These are phyloP conservation scores for Noccaea caerulescens DNA, from an alignment of 345 rosid species.

Conservation along the genomic window DNA sequence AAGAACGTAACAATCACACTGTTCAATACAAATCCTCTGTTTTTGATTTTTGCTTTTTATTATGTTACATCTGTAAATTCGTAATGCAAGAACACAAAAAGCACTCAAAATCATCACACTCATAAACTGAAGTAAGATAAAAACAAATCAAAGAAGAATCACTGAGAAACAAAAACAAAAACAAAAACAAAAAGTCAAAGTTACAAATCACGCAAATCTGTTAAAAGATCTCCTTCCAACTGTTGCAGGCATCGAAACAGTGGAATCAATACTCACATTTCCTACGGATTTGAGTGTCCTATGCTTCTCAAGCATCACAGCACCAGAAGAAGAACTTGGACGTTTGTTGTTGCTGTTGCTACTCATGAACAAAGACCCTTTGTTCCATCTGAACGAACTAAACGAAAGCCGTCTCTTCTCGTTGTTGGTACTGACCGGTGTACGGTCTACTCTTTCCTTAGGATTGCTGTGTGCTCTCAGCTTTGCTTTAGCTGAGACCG, in stretches of 20 bases:
- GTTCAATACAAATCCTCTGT: conserved; percentile 32
- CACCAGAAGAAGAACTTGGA: conserved; percentile 46
- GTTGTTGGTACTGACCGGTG: conserved; percentile 48
- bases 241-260: conserved; percentile 80
- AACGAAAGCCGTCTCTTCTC: conserved; percentile 80
- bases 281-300: conserved; percentile 61
- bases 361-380: conserved; percentile 64
- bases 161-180: neutral
- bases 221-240: conserved; percentile 86
- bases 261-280: conserved; percentile 73
- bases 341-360: conserved; percentile 50
- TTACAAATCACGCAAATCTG: conserved; percentile 80
- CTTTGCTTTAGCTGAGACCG: conserved; percentile 83
- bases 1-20: neutral
- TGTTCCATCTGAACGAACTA: conserved; percentile 82
- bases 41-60: conserved; percentile 23
- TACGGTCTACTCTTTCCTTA: conserved; percentile 60
- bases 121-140: conserved; percentile 11
- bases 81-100: conserved; percentile 30
- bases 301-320: conserved; percentile 49
- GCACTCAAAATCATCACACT: conserved; percentile 35
- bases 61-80: conserved; percentile 33
- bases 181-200: neutral
- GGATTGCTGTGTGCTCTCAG: conserved; percentile 75
- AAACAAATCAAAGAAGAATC: conserved; percentile 17